phyloP scores from a whole-genome alignment of 805 yeast genomes.

The Saturnispora diversa region DNA sequence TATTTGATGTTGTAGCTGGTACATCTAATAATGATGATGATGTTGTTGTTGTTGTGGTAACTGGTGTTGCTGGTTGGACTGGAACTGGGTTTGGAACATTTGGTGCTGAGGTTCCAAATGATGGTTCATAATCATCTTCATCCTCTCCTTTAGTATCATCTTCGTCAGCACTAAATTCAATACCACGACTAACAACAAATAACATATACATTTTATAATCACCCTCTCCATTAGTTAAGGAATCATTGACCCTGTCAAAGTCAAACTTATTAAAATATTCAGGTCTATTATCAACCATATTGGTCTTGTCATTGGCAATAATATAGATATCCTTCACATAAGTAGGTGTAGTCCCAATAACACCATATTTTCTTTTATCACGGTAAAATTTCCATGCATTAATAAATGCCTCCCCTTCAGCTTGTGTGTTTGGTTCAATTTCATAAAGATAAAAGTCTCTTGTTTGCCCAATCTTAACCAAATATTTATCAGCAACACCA shows the following conservation, averaged over 20 bases:
- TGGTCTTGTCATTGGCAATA: constrained; percentile 26
- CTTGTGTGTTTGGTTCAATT: constrained; percentile 26
- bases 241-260: constrained; percentile 14
- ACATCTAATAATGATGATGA: too few species aligned
- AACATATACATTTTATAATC: constrained; percentile 22
- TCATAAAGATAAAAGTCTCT: constrained; percentile 49
- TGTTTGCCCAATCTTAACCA: constrained; percentile 38
- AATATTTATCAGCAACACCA: constrained; percentile 47
- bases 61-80: too few species aligned
- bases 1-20: too few species aligned
- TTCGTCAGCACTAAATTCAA: constrained; percentile 11
- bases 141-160: constrained; percentile 7
- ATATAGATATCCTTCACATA: constrained; percentile 60
- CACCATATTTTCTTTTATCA: constrained; percentile 47
- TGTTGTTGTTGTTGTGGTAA: too few species aligned
- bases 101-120: neutral
- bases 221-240: constrained; percentile 11
- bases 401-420: constrained; percentile 19
- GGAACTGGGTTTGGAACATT: neutral
- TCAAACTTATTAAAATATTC: constrained; percentile 18
- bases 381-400: constrained; percentile 40
- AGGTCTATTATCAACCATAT: constrained; percentile 14
- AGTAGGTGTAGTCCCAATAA: constrained; percentile 40
- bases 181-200: constrained; percentile 24
- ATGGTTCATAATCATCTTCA: constrained; percentile 15